Evolutionary conservation across 495 filamentous ascomycete genomes (phyloP), one percentile per base, ranked within the genome.

Genomic region (Cladorrhinum samala): DNA sequence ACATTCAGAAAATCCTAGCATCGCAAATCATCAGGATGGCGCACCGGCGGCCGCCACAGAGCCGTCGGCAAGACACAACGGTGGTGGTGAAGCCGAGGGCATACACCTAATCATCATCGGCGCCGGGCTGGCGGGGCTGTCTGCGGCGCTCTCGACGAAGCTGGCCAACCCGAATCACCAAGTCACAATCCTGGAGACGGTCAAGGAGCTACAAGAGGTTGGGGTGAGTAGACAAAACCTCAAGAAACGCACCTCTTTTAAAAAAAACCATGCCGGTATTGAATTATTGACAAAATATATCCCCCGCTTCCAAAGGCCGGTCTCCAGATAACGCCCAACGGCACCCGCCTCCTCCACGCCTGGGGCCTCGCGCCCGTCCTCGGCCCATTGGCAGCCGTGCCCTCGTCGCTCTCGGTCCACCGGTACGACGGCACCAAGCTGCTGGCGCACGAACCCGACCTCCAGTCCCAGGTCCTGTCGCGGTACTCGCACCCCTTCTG

Each of bases 41-140:
- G n/a, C n/a, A n/a, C n/a, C n/a, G n/a, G n/a, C n/a, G n/a, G n/a
- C n/a, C n/a, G n/a, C n/a, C n/a, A n/a, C n/a, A n/a, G n/a, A n/a
- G n/a, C n/a, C n/a, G n/a, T n/a, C n/a, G n/a, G n/a, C n/a, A n/a
- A n/a, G n/a, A n/a, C n/a, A n/a, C n/a, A n/a, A n/a, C n/a, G n/a
- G n/a, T n/a, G n/a, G n/a, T n/a, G n/a, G n/a, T n/a, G n/a, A n/a
- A n/a, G n/a, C n/a, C n/a, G 53, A 59, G 21, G 62, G 56, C 1
- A 42, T 65, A 2, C 60, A 68, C 53, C 65, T 83, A 23, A 58
- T 79, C 25, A 69, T 83, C 41, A 73, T 80, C 45, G 81, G 81
- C 17, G 81, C 79, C 14, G 81, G 81, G 9, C 74, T 83, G 16
- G 71, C 72, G n/a, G 82, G 82, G 11, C 65, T 85, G 1, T 72